Base-by-base conservation (phyloP, 257 asterid genomes). In the Capsicum pubescens region DNA sequence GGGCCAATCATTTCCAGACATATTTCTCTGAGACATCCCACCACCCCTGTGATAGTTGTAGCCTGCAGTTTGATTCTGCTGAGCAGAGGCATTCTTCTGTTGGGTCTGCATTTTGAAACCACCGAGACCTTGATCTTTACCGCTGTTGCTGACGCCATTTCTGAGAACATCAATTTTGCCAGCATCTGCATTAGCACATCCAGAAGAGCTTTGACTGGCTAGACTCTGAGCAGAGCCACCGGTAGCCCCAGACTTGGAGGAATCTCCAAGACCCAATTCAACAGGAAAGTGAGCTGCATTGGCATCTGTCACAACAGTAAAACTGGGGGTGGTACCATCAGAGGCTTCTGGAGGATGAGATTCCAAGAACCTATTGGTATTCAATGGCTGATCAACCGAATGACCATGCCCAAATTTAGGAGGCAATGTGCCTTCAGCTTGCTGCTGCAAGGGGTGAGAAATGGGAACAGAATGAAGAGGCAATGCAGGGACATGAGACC, bases 401-500 rank as follows among this genome's bases (percentile, higher is more conserved):
- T 84, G 91, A 11, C 87, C 85, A 1, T 83, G 95, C 70, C 90
- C 91, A 85, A 89, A 89, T 86, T 89, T 94, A 70, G 94, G 86
- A 86, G 93, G 93, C 79, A 87, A 84, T 79, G 87, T 85, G 63
- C 89, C 89, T 69, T 91, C 98, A 17, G 64, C 89, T 88, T 91
- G 97, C 74, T 92, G 94, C 85, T 92, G 95, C 93, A 84, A 72
- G 71, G 97, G 92, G 83, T 89, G 93, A 19, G 97, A 89, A 64
- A 91, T 86, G 17, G 98, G 91, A 57, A 88, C 87, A 19, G 97
- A 16, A 83, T 93, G 95, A 74, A 93, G 89, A 46, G 92, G 87
- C 32, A 97, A 86, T 74, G 95, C 87, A 81, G 97, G 94, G 74
- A 92, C 86, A 87, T 90, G 95, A 66, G 97, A 90, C 98, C 97